These are phyloP conservation scores for Monilinia vaccinii-corymbosi DNA, from an alignment of 2,329 filamentous ascomycete species.

Conservation along the genomic window DNA sequence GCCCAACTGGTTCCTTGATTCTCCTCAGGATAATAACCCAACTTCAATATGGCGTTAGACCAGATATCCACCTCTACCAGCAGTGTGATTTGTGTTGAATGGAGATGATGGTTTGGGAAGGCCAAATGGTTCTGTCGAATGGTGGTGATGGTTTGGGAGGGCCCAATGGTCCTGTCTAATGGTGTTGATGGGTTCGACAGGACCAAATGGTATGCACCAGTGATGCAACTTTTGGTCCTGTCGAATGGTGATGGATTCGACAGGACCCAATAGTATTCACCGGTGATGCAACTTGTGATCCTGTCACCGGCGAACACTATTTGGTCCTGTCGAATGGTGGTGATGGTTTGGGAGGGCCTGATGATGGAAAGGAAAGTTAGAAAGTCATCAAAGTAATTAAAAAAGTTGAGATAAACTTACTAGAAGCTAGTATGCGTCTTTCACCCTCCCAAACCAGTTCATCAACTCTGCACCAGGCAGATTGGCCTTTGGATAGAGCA, in stretches of 20 bases:
- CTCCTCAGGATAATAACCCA: slow-evolving; percentile 45
- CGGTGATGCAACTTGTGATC: background rate
- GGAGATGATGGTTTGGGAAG: slow-evolving; percentile 38
- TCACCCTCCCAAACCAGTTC: too few relatives aligned
- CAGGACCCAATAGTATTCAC: slow-evolving; percentile 22
- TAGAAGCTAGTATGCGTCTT: too few relatives aligned
- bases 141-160: too few relatives aligned
- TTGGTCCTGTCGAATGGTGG: background rate
- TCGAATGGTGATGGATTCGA: background rate
- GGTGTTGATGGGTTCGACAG: background rate
- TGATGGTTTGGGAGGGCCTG: background rate
- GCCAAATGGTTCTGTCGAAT: too few relatives aligned
- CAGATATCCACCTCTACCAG: slow-evolving; percentile 38
- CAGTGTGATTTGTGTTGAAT: slow-evolving; percentile 34
- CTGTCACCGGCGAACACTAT: too few relatives aligned
- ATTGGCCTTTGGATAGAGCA: background rate
- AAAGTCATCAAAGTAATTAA: background rate
- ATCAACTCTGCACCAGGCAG: background rate
- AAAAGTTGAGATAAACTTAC: background rate
- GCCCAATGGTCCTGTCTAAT: background rate
- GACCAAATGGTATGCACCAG: slow-evolving; percentile 21
- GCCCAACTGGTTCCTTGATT: slow-evolving; percentile 47
- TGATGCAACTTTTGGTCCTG: background rate
- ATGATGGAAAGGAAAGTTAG: background rate
- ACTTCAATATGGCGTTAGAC: slow-evolving; percentile 50